A percentile compares a stretch with the other conserved stretches of the same genome.
phyloP scores from a whole-genome alignment of 2,329 filamentous ascomycete species.

The Cephalotrichum gorgonifer region DNA sequence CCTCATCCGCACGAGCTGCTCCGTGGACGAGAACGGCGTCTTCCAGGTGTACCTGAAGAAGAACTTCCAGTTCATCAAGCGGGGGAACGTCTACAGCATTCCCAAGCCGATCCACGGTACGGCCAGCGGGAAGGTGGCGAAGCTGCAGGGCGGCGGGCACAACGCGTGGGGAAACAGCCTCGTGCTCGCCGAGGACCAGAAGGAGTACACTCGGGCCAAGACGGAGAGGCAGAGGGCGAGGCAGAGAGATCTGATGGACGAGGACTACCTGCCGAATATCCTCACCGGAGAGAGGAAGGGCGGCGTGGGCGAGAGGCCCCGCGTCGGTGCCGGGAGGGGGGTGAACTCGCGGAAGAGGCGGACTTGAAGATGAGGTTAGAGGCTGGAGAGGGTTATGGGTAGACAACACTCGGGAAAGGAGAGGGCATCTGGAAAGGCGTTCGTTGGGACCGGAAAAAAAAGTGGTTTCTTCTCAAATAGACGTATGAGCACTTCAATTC shows the following conservation, averaged over 20 bases:
- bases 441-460: neutral
- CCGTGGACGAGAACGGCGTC: slow-evolving; percentile 67
- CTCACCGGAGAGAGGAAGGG: slow-evolving; percentile 66
- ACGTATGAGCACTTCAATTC: neutral
- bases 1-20: slow-evolving; percentile 74
- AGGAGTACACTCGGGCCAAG: slow-evolving; percentile 65
- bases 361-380: slow-evolving; percentile 7
- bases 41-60: slow-evolving; percentile 83
- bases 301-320: slow-evolving; percentile 55
- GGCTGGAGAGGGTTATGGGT: neutral
- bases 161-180: slow-evolving; percentile 77
- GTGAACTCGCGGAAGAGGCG: slow-evolving; percentile 69
- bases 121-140: slow-evolving; percentile 63
- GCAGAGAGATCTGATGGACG: slow-evolving; percentile 82
- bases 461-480: neutral
- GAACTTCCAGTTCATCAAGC: slow-evolving; percentile 93
- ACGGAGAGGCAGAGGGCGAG: slow-evolving; percentile 55
- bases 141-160: slow-evolving; percentile 63
- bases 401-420: neutral
- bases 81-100: slow-evolving; percentile 85
- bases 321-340: slow-evolving; percentile 75
- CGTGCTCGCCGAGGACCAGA: slow-evolving; percentile 89
- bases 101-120: slow-evolving; percentile 81
- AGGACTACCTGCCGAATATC: slow-evolving; percentile 81
- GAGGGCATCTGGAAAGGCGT: too few relatives aligned